phyloP scores from a whole-genome alignment of 1,284 basidiomycete species.

The Ganoderma leucocontextum region DNA sequence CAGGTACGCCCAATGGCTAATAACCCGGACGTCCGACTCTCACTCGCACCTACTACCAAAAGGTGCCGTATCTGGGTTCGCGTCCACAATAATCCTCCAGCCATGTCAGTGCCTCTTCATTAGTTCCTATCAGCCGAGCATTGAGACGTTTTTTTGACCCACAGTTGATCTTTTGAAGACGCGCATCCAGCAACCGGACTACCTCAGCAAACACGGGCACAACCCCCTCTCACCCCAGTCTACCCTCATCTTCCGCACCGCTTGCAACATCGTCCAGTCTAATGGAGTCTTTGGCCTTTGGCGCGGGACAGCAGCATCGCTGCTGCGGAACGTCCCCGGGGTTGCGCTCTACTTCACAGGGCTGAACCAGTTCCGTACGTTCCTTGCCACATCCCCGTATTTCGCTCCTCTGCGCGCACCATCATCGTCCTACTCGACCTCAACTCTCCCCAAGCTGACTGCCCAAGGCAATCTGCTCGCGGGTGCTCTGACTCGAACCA shows the following conservation, averaged over 20 bases:
- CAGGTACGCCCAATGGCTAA: constrained; percentile 54
- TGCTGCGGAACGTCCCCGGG: constrained; percentile 90
- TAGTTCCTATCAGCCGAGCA: not conserved
- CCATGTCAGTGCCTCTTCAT: constrained; percentile 61
- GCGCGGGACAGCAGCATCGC: constrained; percentile 87
- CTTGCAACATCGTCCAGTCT: constrained; percentile 64
- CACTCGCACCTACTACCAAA: not conserved
- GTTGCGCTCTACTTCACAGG: constrained; percentile 93
- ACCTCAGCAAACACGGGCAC: constrained; percentile 47
- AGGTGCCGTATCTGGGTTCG: constrained; percentile 81
- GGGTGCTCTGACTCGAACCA: constrained; percentile 87
- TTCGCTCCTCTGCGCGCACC: constrained; percentile 55
- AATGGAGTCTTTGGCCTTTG: constrained; percentile 80
- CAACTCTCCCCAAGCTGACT: constrained; percentile 81
- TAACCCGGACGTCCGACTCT: constrained; percentile 6
- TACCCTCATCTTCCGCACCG: constrained; percentile 54
- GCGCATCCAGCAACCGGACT: constrained; percentile 81
- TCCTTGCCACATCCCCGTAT: constrained; percentile 73
- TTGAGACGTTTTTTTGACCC: not conserved
- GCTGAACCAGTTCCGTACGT: constrained; percentile 78
- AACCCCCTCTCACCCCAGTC: constrained; percentile 21
- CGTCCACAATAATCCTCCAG: constrained; percentile 79
- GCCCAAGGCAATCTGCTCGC: constrained; percentile 88
- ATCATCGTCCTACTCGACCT: constrained; percentile 45
- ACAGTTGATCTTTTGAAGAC: constrained; percentile 92